These are phyloP conservation scores for Astrephomene gubernaculifera DNA, from an alignment of 139 green algal species.

Conservation along the genomic window DNA sequence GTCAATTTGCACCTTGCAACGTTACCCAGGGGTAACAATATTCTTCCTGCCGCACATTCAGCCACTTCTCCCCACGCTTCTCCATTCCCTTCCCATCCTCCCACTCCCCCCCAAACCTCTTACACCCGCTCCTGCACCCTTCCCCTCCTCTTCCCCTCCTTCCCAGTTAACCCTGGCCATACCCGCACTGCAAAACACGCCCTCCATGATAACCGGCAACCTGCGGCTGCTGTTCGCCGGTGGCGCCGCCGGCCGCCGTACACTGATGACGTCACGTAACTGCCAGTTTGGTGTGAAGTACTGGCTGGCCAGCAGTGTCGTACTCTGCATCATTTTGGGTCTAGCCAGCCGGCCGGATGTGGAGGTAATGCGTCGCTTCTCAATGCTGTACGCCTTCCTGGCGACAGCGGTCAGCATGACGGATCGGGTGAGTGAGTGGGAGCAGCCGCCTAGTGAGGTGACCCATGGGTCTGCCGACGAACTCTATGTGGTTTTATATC, in stretches of 20 bases:
- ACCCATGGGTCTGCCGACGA: no score
- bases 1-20: no score
- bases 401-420: conserved; percentile 26
- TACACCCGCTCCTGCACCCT: neutral
- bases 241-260: neutral
- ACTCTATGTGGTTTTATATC: no score
- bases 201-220: neutral
- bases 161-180: neutral
- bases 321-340: conserved; percentile 11
- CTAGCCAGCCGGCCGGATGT: neutral
- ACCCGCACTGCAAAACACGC: neutral
- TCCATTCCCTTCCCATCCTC: neutral
- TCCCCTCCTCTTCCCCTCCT: neutral
- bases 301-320: neutral
- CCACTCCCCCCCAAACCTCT: neutral
- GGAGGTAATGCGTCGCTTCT: neutral
- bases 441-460: no score
- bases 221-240: neutral
- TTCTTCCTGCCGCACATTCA: neutral
- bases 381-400: conserved; percentile 12
- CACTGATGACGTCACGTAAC: neutral
- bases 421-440: neutral
- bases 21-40: neutral
- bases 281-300: conserved; percentile 34
- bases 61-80: no score